These are phyloP conservation scores for Penicillium nucicola DNA, from an alignment of 495 filamentous ascomycete genomes.

Conservation along the genomic window DNA sequence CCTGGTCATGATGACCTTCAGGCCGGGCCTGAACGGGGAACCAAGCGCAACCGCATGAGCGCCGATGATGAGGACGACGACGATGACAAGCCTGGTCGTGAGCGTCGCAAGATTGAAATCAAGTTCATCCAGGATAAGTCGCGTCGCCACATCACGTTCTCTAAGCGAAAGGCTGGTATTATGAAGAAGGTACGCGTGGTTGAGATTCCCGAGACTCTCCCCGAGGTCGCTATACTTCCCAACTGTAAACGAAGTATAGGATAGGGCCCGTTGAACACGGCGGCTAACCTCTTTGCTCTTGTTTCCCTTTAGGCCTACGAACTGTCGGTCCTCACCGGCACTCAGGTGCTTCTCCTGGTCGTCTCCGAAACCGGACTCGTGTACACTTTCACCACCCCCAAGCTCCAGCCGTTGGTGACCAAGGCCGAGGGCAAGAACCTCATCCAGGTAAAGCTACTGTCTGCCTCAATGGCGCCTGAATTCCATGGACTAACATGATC, in stretches of 20 bases:
- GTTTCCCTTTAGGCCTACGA: slow-evolving; percentile 80
- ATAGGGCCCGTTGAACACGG: not conserved
- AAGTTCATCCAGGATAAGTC: slow-evolving; percentile 99
- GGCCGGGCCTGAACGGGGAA: slow-evolving; percentile 69
- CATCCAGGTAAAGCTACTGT: slow-evolving; percentile 74
- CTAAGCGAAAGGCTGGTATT: slow-evolving; percentile 99
- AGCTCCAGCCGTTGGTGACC: slow-evolving; percentile 97
- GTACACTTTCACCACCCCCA: slow-evolving; percentile 99
- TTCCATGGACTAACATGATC: not conserved
- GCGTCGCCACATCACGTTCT: slow-evolving; percentile 99
- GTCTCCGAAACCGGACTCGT: slow-evolving; percentile 98
- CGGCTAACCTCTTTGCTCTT: not conserved
- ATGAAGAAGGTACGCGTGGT: slow-evolving; percentile 93
- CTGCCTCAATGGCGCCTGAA: not conserved
- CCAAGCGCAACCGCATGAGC: slow-evolving; percentile 84
- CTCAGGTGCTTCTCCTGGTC: slow-evolving; percentile 94
- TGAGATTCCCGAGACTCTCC: slow-evolving; percentile 9
- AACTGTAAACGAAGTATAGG: not conserved
- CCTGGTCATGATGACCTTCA: slow-evolving; percentile 51
- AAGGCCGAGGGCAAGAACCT: slow-evolving; percentile 99
- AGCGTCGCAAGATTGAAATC: slow-evolving; percentile 99
- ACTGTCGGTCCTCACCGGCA: slow-evolving; percentile 94
- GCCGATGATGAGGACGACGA: slow-evolving; percentile 98
- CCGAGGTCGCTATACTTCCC: not conserved
- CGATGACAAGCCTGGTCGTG: slow-evolving; percentile 96